A percentile compares a stretch with the other conserved stretches of the same genome.
Evolutionary conservation across 441 rosid species (phyloP).

Genomic region (Pelargonium cotyledonis): DNA sequence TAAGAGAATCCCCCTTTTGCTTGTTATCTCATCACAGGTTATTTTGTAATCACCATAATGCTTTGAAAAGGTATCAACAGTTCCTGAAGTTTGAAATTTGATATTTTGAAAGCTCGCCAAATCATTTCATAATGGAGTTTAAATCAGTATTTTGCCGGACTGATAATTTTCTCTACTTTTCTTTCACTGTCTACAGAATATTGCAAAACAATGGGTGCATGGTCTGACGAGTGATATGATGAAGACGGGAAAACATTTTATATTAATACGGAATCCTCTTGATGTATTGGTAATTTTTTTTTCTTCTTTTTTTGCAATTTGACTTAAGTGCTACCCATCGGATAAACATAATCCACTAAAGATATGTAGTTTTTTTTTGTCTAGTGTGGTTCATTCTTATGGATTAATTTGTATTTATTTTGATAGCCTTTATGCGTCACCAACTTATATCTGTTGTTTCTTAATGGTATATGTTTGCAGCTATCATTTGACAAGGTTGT

Average conservation of each 20-base stretch:
- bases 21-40: background rate
- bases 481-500: slow-evolving; percentile 64
- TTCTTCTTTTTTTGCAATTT: background rate
- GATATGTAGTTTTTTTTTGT: too few species aligned
- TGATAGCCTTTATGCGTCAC: slow-evolving; percentile 5
- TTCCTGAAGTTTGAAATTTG: background rate
- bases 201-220: slow-evolving; percentile 53
- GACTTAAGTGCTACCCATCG: background rate
- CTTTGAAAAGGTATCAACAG: background rate
- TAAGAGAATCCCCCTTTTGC: background rate
- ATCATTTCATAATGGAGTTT: background rate
- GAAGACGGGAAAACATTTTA: slow-evolving; percentile 76
- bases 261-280: slow-evolving; percentile 69
- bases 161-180: background rate
- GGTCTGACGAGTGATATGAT: slow-evolving; percentile 60
- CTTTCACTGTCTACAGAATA: slow-evolving; percentile 40
- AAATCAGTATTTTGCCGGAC: background rate
- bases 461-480: slow-evolving; percentile 30
- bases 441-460: slow-evolving; percentile 14
- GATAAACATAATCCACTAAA: background rate
- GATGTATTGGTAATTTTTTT: slow-evolving; percentile 49
- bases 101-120: background rate
- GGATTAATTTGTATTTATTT: background rate
- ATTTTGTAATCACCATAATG: background rate
- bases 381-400: too few species aligned